Percentiles rank a stretch among this genome's conserved stretches.
These are phyloP conservation scores for Graphilbum sp. DNA, from an alignment of 2,329 filamentous ascomycete species.

Conservation along the genomic window DNA sequence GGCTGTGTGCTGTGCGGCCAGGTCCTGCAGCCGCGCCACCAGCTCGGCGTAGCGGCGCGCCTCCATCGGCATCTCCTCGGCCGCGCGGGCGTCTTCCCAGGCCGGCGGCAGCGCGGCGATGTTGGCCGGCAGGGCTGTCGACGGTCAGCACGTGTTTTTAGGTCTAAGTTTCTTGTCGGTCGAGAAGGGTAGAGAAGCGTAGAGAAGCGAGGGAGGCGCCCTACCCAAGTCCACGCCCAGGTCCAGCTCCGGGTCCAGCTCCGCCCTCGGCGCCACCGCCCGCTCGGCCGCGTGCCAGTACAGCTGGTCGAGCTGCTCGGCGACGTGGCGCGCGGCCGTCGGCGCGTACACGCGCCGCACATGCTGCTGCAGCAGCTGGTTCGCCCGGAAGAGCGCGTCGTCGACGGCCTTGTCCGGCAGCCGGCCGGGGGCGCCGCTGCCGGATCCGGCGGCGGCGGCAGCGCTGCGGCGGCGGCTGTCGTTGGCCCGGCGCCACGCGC, in stretches of 20 bases:
- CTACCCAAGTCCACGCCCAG: conserved; percentile 18
- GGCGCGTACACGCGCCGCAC: conserved; percentile 48
- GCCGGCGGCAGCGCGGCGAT: conserved; percentile 29
- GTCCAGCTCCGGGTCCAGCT: conserved; percentile 13
- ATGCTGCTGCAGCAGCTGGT: conserved; percentile 48
- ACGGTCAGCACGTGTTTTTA: neutral
- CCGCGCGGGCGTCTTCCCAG: conserved; percentile 27
- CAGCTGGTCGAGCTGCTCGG: conserved; percentile 53
- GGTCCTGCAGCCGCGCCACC: conserved; percentile 28
- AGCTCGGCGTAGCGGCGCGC: conserved; percentile 34
- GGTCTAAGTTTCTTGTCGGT: too few relatives aligned
- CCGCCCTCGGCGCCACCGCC: conserved; percentile 20
- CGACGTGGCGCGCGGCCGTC: conserved; percentile 53
- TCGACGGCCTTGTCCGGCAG: conserved; percentile 35
- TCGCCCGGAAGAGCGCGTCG: conserved; percentile 40
- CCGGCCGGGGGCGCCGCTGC: conserved; percentile 14
- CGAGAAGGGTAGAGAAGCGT: neutral
- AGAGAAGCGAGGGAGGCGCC: conserved; percentile 14
- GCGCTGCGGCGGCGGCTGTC: conserved; percentile 10
- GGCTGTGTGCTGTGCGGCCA: conserved; percentile 28
- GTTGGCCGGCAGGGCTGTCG: conserved; percentile 22
- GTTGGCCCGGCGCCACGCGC: conserved; percentile 33
- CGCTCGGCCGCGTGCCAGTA: conserved; percentile 36
- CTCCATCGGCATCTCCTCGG: conserved; percentile 24
- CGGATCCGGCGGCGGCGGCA: conserved; percentile 13